Evolutionary conservation across 257 asterid genomes (phyloP).

Genomic region (Leonotis leonurus): DNA sequence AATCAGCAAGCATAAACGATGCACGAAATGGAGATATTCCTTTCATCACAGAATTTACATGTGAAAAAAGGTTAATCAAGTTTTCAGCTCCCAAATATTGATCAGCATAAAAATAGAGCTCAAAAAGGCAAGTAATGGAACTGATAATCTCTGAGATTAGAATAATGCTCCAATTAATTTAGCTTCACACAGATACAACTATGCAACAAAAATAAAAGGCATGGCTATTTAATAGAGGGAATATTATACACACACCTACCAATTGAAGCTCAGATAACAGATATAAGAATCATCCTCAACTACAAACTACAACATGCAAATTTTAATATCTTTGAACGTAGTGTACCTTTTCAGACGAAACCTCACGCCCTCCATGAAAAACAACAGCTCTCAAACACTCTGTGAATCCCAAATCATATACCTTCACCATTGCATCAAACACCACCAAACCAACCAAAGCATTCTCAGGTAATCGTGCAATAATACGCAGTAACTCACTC

Average conservation of each 20-base stretch:
- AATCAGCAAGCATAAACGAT: too few species aligned
- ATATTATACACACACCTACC: conserved; percentile 3
- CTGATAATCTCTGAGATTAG: too few species aligned
- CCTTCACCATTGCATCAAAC: conserved; percentile 80
- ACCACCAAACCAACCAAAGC: conserved; percentile 81
- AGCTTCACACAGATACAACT: conserved; percentile 9
- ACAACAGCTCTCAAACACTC: conserved; percentile 63
- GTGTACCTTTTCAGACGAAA: conserved; percentile 68
- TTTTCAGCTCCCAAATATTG: not conserved
- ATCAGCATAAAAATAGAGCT: not conserved
- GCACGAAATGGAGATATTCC: too few species aligned
- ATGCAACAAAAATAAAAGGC: too few species aligned
- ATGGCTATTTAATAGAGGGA: too few species aligned
- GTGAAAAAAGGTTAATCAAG: not conserved
- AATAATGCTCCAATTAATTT: conserved; percentile 2
- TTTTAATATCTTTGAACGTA: not conserved
- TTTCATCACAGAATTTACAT: too few species aligned
- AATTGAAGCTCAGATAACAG: conserved; percentile 10
- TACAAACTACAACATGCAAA: conserved; percentile 12
- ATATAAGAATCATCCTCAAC: conserved; percentile 14
- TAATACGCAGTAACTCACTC: conserved; percentile 62
- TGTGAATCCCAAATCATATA: conserved; percentile 74
- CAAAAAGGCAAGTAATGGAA: not conserved
- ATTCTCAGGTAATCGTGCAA: conserved; percentile 69
- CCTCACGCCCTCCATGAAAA: conserved; percentile 74